Base-by-base conservation (phyloP, 1,139 yeast genomes). In the Blastobotrys raffinosifermentans region DNA sequence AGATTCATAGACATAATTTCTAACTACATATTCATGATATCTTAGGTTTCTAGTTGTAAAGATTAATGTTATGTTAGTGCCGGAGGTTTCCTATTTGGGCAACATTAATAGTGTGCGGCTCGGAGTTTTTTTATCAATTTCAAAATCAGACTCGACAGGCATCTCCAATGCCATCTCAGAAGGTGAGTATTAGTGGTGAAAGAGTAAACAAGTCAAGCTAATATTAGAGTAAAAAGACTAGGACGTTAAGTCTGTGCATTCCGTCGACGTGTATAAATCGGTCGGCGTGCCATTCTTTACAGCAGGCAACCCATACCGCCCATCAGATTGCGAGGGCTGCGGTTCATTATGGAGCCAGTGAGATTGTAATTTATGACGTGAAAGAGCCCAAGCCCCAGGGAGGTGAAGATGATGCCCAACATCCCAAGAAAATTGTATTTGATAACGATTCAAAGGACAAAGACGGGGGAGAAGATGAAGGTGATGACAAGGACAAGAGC, bases 241-340 rank as follows among this genome's bases (percentile, higher is more conserved):
- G 20, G 26, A 29, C 37, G 14, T 30, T 40, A 16, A 42, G 48
- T n/a, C 34, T 49, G 27, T 49, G 52, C 22, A 49, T 51, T 19
- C 55, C 55, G n/a, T 42, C 53, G 8, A 43, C 45, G 13, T 80
- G 93, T 58, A 67, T 84, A 26, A 86, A 91, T 2, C 73, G 86
- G 1, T 67, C 77, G 1, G 68, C 75, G 4, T 82, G 91, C 35
- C 62, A 62, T 38, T 80, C 79, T 49, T 63, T 83, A 37, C 80
- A 80, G 46, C 95, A 86, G 57, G 77, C 75, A 9, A 85, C 94
- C 0, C 67, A 73, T 41, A 69, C 78, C 2, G 77, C 83, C 1
- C 82, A 86, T 51, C 94, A 86, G 59, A 69, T 87, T 19, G 93
- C 94, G 13, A 75, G 80, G 50, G 77, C 80, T 2, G 82, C 87